These are phyloP conservation scores for Aristolochia contorta DNA, from an alignment of 164 flowering plant genomes.

Conservation along the genomic window DNA sequence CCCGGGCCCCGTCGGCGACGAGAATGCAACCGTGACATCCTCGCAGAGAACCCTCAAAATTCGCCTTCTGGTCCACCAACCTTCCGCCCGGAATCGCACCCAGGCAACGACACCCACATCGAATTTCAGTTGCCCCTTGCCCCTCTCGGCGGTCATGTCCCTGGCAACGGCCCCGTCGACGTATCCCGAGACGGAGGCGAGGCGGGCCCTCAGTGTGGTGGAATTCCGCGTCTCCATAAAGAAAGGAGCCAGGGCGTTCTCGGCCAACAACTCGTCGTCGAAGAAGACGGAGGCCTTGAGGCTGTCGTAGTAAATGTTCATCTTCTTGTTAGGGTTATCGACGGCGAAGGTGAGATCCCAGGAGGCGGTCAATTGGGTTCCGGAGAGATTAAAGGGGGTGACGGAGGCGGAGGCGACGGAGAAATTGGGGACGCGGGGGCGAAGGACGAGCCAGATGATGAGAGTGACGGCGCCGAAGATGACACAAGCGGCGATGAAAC, in stretches of 20 bases:
- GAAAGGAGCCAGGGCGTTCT: constrained; percentile 43
- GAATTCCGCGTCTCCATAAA: constrained; percentile 27
- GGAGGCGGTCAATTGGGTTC: constrained; percentile 20
- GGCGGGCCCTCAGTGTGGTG: constrained; percentile 24
- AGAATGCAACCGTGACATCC: constrained; percentile 24
- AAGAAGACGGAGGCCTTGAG: constrained; percentile 19
- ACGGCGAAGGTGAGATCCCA: constrained; percentile 31
- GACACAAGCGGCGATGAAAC: constrained; percentile 7
- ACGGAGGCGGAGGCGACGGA: constrained; percentile 36
- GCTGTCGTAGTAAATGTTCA: constrained; percentile 30
- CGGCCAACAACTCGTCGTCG: constrained; percentile 11
- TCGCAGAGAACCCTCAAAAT: constrained; percentile 37
- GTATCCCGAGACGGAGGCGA: constrained; percentile 27
- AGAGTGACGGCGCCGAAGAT: constrained; percentile 17
- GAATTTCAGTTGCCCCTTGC: constrained; percentile 32
- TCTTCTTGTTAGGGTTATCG: constrained; percentile 61
- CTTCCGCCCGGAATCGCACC: constrained; percentile 35
- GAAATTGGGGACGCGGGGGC: constrained; percentile 58
- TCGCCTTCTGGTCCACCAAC: constrained; percentile 38
- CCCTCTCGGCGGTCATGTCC: constrained; percentile 25
- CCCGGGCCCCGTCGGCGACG: constrained; percentile 3
- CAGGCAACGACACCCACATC: constrained; percentile 29
- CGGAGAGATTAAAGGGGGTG: constrained; percentile 28
- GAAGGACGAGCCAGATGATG: constrained; percentile 34
- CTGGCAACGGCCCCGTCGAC: constrained; percentile 12